Evolutionary conservation across 495 filamentous ascomycete genomes (phyloP).

Genomic region (Penicillium macrosclerotiorum): DNA sequence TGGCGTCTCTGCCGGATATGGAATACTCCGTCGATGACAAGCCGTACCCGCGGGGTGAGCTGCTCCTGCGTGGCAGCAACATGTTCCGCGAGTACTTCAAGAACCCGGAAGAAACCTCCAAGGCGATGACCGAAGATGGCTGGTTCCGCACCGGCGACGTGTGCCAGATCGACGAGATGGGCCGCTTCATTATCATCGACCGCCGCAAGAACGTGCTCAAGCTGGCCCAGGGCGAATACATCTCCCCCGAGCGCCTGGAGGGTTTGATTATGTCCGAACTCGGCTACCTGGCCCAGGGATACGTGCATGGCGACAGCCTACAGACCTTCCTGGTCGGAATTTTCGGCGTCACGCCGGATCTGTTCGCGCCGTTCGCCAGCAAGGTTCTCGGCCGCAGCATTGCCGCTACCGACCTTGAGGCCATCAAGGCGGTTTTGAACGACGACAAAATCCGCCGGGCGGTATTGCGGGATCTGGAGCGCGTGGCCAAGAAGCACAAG

Average conservation of each 20-base stretch:
- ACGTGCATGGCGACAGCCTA: constrained; percentile 86
- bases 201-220: constrained; percentile 98
- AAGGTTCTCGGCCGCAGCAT: constrained; percentile 70
- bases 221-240: constrained; percentile 95
- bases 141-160: constrained; percentile 99
- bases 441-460: constrained; percentile 70
- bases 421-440: constrained; percentile 60
- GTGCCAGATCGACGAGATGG: constrained; percentile 73
- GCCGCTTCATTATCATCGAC: constrained; percentile 91
- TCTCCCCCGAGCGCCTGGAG: constrained; percentile 95
- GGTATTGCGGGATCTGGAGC: constrained; percentile 76
- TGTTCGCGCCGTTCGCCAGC: constrained; percentile 75
- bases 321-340: constrained; percentile 82
- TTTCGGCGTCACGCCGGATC: constrained; percentile 79
- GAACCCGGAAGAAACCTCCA: constrained; percentile 81
- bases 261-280: constrained; percentile 84
- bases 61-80: constrained; percentile 75
- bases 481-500: constrained; percentile 76
- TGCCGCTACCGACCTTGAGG: constrained; percentile 57
- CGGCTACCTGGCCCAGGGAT: constrained; percentile 73
- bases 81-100: constrained; percentile 85
- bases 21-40: constrained; percentile 89
- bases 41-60: constrained; percentile 89
- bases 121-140: constrained; percentile 79
- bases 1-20: constrained; percentile 89